Evolutionary conservation across 2,329 filamentous ascomycete species (phyloP).

Genomic region (Botrytis sinoallii): DNA sequence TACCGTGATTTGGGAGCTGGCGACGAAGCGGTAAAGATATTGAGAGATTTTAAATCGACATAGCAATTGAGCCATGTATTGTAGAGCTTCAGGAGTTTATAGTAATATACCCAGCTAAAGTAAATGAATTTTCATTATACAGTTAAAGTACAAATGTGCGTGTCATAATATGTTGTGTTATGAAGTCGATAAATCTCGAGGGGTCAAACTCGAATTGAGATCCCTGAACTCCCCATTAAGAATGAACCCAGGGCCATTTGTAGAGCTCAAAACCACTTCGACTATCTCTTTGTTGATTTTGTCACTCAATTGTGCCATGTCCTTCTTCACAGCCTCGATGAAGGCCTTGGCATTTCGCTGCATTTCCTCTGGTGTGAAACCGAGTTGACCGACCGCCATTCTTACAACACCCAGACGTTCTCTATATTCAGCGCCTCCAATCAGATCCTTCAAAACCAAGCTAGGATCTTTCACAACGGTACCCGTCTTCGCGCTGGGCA

Average conservation of each 20-base stretch:
- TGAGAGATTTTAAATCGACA: slow-evolving; percentile 33
- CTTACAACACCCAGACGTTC: slow-evolving; percentile 81
- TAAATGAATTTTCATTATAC: slow-evolving; percentile 36
- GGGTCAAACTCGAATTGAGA: slow-evolving; percentile 53
- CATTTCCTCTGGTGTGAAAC: slow-evolving; percentile 83
- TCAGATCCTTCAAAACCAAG: slow-evolving; percentile 72
- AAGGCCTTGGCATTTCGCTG: slow-evolving; percentile 79
- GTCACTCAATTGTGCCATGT: slow-evolving; percentile 65
- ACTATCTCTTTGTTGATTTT: slow-evolving; percentile 69
- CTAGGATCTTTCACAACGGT: slow-evolving; percentile 83
- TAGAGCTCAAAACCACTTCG: slow-evolving; percentile 78
- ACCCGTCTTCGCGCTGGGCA: slow-evolving; percentile 85
- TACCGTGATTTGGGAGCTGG: slow-evolving; percentile 61
- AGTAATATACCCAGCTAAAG: slow-evolving; percentile 31
- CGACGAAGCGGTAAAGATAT: slow-evolving; percentile 54
- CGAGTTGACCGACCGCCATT: slow-evolving; percentile 87
- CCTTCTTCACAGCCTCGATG: slow-evolving; percentile 72
- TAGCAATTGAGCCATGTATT: slow-evolving; percentile 14
- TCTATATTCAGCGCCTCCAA: slow-evolving; percentile 81
- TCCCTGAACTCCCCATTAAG: slow-evolving; percentile 76
- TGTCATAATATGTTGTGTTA: slow-evolving; percentile 26
- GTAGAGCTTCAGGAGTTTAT: slow-evolving; percentile 48
- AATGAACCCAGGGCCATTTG: slow-evolving; percentile 80
- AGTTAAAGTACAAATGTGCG: slow-evolving; percentile 41
- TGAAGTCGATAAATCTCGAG: slow-evolving; percentile 50